Percentiles rank a stretch among this genome's conserved stretches.
Conservation (phyloP, 2,329 filamentous ascomycete species). For the Cladorrhinum sp. region DNA sequence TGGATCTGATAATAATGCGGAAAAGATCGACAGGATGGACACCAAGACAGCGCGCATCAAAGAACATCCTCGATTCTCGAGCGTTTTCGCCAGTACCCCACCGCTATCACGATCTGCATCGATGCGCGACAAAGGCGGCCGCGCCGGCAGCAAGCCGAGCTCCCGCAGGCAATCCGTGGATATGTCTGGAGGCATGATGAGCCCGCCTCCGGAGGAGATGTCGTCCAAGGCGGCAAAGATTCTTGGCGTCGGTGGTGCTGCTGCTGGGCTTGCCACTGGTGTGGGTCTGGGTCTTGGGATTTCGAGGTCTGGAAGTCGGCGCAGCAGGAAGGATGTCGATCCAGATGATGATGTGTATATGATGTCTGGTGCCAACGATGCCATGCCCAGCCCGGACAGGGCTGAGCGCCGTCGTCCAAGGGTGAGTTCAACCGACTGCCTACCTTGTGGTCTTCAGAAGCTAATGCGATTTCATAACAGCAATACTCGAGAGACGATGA, state of each 20-base stretch:
- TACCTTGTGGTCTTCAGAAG: constrained; percentile 11
- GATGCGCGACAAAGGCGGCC: constrained; percentile 57
- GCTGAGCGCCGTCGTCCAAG: constrained; percentile 43
- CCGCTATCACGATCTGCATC: constrained; percentile 68
- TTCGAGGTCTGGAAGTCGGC: constrained; percentile 36
- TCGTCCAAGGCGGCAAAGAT: constrained; percentile 76
- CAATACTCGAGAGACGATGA: constrained; percentile 65
- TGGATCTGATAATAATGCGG: constrained; percentile 46
- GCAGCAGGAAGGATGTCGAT: constrained; percentile 44
- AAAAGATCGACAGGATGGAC: constrained; percentile 64
- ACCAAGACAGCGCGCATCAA: constrained; percentile 48
- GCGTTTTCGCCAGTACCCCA: constrained; percentile 66
- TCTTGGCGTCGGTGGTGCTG: constrained; percentile 52
- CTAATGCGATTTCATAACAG: constrained; percentile 49
- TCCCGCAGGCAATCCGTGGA: constrained; percentile 70
- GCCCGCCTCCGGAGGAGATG: constrained; percentile 70
- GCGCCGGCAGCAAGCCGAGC: constrained; percentile 48
- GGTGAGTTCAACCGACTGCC: constrained; percentile 32
- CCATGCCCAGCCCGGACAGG: constrained; percentile 45
- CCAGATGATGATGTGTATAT: constrained; percentile 46
- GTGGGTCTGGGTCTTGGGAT: constrained; percentile 19
- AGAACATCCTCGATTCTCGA: constrained; percentile 56
- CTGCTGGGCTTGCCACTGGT: constrained; percentile 6
- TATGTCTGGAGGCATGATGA: constrained; percentile 60
- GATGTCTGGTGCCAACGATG: constrained; percentile 44